phyloP scores from a whole-genome alignment of 257 asterid genomes.

The Verbena officinalis region DNA sequence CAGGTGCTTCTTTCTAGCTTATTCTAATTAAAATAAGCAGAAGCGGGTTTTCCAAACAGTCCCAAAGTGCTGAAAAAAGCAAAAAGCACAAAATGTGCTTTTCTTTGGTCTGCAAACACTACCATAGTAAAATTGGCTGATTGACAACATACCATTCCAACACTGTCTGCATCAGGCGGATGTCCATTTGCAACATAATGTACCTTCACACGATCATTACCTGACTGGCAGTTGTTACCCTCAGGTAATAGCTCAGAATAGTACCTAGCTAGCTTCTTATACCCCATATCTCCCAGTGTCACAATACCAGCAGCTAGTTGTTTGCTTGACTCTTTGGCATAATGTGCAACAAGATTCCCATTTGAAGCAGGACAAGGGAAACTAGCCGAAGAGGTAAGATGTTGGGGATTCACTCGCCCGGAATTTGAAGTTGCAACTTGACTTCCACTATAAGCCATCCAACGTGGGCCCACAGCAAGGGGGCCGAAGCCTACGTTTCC shows the following conservation, averaged over 20 bases:
- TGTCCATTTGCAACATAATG: conserved; percentile 60
- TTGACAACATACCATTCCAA: conserved; percentile 78
- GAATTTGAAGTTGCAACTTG: conserved; percentile 61
- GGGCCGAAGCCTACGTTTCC: conserved; percentile 83
- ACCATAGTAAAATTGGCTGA: not conserved
- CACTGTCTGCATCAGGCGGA: conserved; percentile 55
- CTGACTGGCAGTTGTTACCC: conserved; percentile 55
- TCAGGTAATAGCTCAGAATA: conserved; percentile 79
- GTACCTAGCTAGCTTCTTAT: conserved; percentile 79
- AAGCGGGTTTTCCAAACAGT: too few species aligned
- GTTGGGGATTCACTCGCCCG: conserved; percentile 80
- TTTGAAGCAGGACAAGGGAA: conserved; percentile 60
- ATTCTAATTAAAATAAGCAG: too few species aligned
- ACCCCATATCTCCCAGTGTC: conserved; percentile 88
- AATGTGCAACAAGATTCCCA: conserved; percentile 90
- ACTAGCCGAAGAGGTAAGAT: conserved; percentile 61
- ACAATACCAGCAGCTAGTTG: conserved; percentile 93
- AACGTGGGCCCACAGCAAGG: conserved; percentile 91
- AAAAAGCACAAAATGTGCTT: too few species aligned
- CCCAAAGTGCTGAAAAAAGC: too few species aligned
- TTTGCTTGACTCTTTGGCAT: conserved; percentile 95
- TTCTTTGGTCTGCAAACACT: too few species aligned
- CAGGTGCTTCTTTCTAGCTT: too few species aligned
- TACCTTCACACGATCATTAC: conserved; percentile 46
- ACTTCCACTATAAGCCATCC: conserved; percentile 96